Evolutionary conservation across 192 early-diverging fungal species (phyloP).

Genomic region (Chytriomyces confervae): DNA sequence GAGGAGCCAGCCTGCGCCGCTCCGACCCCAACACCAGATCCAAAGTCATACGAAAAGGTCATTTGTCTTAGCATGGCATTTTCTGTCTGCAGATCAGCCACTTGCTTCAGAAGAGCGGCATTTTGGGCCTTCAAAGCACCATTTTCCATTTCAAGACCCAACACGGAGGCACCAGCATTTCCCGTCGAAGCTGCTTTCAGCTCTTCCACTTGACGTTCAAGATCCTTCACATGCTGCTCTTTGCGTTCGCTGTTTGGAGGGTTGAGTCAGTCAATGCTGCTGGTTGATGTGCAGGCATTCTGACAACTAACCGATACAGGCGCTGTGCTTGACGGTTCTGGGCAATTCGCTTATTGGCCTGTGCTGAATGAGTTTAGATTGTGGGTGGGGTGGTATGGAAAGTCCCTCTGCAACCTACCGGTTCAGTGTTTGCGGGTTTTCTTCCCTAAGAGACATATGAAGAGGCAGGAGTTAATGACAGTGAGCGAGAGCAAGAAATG

Average conservation of each 20-base stretch:
- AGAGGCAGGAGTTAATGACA: too few species aligned
- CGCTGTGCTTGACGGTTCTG: slow-evolving; percentile 1
- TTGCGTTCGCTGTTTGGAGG: slow-evolving; percentile 41
- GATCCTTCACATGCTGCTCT: slow-evolving; percentile 46
- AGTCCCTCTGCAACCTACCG: not conserved
- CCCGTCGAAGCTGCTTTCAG: not conserved
- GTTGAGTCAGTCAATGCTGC: too few species aligned
- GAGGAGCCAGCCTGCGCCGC: not conserved
- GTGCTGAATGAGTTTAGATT: not conserved
- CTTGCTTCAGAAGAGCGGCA: slow-evolving; percentile 1
- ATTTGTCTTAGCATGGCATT: slow-evolving; percentile 13
- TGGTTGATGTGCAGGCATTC: too few species aligned
- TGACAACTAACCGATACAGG: not conserved
- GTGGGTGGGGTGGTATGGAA: not conserved
- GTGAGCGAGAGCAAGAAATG: too few species aligned
- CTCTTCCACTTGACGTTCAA: slow-evolving; percentile 19
- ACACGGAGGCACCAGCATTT: not conserved
- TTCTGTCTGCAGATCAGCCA: slow-evolving; percentile 17
- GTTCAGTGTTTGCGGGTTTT: not conserved
- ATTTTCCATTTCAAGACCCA: not conserved
- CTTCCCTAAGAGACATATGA: too few species aligned
- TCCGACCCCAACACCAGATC: not conserved
- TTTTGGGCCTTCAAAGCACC: not conserved
- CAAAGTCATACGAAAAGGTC: slow-evolving; percentile 31
- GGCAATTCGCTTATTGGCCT: not conserved